These are phyloP conservation scores for Monosporozyma unispora DNA, from an alignment of 805 yeast species.

Conservation along the genomic window DNA sequence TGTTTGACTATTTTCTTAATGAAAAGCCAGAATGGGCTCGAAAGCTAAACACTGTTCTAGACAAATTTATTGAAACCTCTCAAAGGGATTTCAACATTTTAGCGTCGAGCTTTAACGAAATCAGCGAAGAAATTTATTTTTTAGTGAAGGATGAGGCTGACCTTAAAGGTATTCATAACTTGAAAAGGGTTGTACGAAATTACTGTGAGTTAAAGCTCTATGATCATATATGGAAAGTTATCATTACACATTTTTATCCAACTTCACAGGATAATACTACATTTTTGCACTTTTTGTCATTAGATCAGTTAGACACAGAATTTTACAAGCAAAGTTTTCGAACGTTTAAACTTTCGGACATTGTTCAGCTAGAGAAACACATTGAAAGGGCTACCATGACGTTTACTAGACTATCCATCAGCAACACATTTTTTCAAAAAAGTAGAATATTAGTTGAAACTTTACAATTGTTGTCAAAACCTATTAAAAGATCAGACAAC, in stretches of 20 bases:
- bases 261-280: background rate
- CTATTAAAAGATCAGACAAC: background rate
- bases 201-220: constrained; percentile 66
- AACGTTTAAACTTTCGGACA: constrained; percentile 23
- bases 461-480: constrained; percentile 40
- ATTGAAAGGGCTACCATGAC: constrained; percentile 44
- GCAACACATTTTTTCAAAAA: constrained; percentile 43
- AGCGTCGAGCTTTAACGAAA: background rate
- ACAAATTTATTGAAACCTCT: background rate
- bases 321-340: constrained; percentile 31
- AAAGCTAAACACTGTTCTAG: constrained; percentile 2
- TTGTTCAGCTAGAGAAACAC: constrained; percentile 33
- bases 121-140: constrained; percentile 1
- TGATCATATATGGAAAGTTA: constrained; percentile 53
- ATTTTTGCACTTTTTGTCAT: constrained; percentile 21
- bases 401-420: constrained; percentile 39
- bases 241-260: constrained; percentile 13
- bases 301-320: constrained; percentile 39
- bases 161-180: constrained; percentile 23
- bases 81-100: background rate
- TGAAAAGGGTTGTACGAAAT: constrained; percentile 49
- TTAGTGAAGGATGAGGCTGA: constrained; percentile 9
- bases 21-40: constrained; percentile 5
- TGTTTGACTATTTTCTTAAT: background rate
- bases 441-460: constrained; percentile 42